phyloP scores from a whole-genome alignment of 73 alveolate genomes.

The Paramecium biaurelia region DNA sequence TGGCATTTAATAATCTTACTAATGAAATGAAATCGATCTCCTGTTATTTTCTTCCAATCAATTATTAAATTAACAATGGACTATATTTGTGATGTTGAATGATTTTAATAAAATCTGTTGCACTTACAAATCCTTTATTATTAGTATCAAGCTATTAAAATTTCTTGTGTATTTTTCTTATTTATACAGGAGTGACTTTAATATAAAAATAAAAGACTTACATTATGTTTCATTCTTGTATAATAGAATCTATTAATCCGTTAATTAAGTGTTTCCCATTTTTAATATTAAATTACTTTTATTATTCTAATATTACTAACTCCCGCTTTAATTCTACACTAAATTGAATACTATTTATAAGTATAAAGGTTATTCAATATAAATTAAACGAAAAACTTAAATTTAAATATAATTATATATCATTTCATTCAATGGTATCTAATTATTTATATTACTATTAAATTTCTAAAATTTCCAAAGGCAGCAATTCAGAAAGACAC shows the following conservation, averaged over 20 bases:
- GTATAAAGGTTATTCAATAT: neutral
- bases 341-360: too few species aligned
- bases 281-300: neutral
- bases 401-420: neutral
- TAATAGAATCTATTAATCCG: conserved; percentile 38
- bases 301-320: neutral
- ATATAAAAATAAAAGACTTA: neutral
- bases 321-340: neutral
- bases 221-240: conserved; percentile 31
- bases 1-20: neutral
- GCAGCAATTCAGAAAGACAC: neutral
- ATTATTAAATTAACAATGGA: neutral
- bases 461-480: conserved; percentile 1
- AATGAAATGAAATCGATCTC: conserved; percentile 27
- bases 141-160: neutral
- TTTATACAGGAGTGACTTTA: neutral
- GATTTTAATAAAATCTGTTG: neutral
- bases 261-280: conserved; percentile 28
- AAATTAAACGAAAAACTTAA: neutral
- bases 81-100: neutral
- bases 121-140: conserved; percentile 15
- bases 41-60: neutral
- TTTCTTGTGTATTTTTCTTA: conserved; percentile 30
- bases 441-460: neutral
- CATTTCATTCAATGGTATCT: neutral